Base-by-base conservation (phyloP, 768 basidiomycete genomes). In the Collybiopsis luxurians region DNA sequence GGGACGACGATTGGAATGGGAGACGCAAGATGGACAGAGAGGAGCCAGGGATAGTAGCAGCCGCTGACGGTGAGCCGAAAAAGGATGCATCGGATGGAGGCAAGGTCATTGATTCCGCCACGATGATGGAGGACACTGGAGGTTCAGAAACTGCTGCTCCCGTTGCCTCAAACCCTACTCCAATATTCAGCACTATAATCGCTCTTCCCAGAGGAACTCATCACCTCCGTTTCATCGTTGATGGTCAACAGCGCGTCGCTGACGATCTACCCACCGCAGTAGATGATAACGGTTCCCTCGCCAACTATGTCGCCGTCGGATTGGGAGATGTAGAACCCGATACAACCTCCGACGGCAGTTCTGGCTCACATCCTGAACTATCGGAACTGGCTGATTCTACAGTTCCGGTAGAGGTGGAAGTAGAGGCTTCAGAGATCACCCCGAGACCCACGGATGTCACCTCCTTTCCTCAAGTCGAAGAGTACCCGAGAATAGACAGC, bases 191-290 rank as follows among this genome's bases (percentile, higher is more conserved):
- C 30, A 68, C 74, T 3, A 74, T 69, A n/a, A 74, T 82, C 45
- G 36, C 63, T 44, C 82, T 98, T 0, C 83, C 85, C 10, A 93
- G 94, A 0, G 96, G 96, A 15, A 94, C 94, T 0, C 94, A 98
- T 67, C 91, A 95, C 61, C 80, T 98, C 67, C 92, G 95, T 57
- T 98, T 97, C 78, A 83, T 98, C 61, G 91, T 98, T 59, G 96
- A 98, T 69, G 91, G 89, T 46, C 82, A 85, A 45, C 93, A 89
- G 86, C 83, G 88, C 59, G 83, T 89, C 6, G 83, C 89, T 2
- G 81, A 87, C 60, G 85, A 90, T 60, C 79, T 80, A 24, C 89
- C 91, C 5, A 87, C 89, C 24, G 93, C 93, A 1, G 93, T 95
- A 46, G 93, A 95, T 67, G 95, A 98, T 67, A 90, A 94, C 64